A percentile compares a stretch with the other conserved stretches of the same genome.
Evolutionary conservation across 2,329 filamentous ascomycete genomes (phyloP).

Genomic region (Paraphaeosphaeria sporulosa): DNA sequence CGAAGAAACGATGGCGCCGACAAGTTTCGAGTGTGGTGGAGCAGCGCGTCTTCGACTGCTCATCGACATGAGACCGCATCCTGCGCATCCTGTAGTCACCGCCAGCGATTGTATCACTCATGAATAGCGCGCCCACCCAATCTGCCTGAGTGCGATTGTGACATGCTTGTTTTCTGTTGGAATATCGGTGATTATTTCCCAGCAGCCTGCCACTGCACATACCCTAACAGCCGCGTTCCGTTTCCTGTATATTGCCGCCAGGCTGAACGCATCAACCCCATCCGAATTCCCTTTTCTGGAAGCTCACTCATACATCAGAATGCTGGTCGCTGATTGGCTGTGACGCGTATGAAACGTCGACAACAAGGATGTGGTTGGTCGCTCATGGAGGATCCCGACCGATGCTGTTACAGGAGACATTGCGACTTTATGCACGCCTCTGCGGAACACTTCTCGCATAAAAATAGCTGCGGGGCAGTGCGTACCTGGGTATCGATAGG

Average conservation of each 20-base stretch:
- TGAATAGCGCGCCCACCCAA: not conserved
- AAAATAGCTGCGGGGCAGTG: slow-evolving; percentile 17
- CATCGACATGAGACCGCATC: not conserved
- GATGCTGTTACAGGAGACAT: slow-evolving; percentile 20
- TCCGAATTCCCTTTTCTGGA: not conserved
- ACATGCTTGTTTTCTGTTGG: not conserved
- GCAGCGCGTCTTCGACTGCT: not conserved
- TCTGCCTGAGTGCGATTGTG: not conserved
- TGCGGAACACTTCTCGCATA: not conserved
- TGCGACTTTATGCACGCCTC: slow-evolving; percentile 23
- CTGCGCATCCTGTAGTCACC: not conserved
- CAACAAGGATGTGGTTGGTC: slow-evolving; percentile 19
- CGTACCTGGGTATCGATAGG: slow-evolving; percentile 11
- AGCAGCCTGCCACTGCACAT: slow-evolving; percentile 5
- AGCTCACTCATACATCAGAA: not conserved
- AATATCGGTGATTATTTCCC: not conserved
- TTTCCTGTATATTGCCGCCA: slow-evolving; percentile 13
- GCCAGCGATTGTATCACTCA: too few species aligned
- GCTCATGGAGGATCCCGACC: slow-evolving; percentile 12
- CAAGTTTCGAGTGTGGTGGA: not conserved
- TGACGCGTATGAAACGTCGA: slow-evolving; percentile 20
- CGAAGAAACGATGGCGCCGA: not conserved
- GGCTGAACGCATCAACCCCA: slow-evolving; percentile 7
- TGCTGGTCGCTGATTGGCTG: slow-evolving; percentile 13
- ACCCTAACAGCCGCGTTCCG: slow-evolving; percentile 8